These are phyloP conservation scores for Puccinia polysora DNA, from an alignment of 1,284 basidiomycete species.

Conservation along the genomic window DNA sequence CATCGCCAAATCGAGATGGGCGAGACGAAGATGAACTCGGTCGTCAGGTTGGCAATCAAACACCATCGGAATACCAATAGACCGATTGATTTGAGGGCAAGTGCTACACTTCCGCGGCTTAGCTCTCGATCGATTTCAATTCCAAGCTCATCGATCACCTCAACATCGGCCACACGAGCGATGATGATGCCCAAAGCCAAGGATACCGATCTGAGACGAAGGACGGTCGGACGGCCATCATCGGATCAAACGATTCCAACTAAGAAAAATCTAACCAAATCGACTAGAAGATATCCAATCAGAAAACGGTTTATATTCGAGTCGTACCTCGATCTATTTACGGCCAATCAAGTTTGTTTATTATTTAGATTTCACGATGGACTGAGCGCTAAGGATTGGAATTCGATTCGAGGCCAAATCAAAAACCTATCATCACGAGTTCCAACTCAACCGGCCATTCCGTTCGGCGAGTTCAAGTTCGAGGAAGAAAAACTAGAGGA, in stretches of 20 bases:
- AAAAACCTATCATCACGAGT: constrained; percentile 8
- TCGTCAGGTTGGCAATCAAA: no score
- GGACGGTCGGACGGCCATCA: neutral
- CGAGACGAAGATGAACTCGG: no score
- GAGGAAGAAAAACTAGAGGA: neutral
- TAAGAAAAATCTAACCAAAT: neutral
- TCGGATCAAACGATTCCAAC: no score
- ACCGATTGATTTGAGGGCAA: no score
- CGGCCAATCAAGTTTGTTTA: constrained; percentile 14
- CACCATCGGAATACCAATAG: no score
- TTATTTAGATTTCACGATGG: constrained; percentile 36
- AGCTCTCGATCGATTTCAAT: no score
- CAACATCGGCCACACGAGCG: no score
- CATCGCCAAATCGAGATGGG: no score
- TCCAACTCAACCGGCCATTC: neutral
- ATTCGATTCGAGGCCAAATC: constrained; percentile 35
- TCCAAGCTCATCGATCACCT: no score
- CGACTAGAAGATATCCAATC: constrained; percentile 20
- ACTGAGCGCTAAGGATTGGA: constrained; percentile 32
- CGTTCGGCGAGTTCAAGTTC: constrained; percentile 16
- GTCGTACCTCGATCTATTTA: constrained; percentile 24
- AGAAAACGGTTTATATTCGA: constrained; percentile 41
- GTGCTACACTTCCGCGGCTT: no score
- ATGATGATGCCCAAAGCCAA: no score
- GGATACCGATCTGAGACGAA: no score